Evolutionary conservation across 2,329 filamentous ascomycete species (phyloP), one percentile per base, ranked within the genome.

Genomic region (Fusarium phyllophilum): DNA sequence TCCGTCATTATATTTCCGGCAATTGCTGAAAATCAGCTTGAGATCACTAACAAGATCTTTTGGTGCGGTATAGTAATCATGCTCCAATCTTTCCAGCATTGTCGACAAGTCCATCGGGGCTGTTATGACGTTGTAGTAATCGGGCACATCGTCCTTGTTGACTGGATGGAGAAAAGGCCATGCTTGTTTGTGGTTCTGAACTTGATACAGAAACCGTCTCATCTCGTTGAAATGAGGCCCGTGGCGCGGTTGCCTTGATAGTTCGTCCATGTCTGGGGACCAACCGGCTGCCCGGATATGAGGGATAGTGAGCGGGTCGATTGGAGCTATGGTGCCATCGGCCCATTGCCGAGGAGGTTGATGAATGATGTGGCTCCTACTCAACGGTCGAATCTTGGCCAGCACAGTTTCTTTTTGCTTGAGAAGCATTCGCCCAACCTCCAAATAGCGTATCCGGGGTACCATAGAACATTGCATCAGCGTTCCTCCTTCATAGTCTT

Each of bases 391-490:
- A 73, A 98, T 98, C 84, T 98, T 99, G 70, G 95, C 95, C 78
- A 95, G 92, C 6, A 98, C 95, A 58, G 92, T 93, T 81, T 98
- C 96, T 82, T 98, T 98, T 81, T 99, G 96, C 85, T 99, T 98
- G 48, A 97, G 89, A 5, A 99, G 88, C 94, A 99, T 97, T 70
- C 95, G 92, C 6, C 94, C 93, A 79, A 92, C 90, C 82, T 98
- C 96, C 7, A 99, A 91, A 82, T 99, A 99, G 51, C 96, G 93
- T 62, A 98, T 94, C 69, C 93, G 93, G 9, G 96, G 96, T 26
- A 99, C 88, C 96, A 99, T 98, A 61, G 93, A 94, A 80, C 96
- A 99, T 84, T 98, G 96, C 96, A 99, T 99, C 69, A 99, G 97
- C 0, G 96, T 99, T 68, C 96, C 96, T 63, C 96, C 96, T 83